Base-by-base conservation (phyloP, 495 filamentous ascomycete genomes). In the Evansstolkia leycettana region DNA sequence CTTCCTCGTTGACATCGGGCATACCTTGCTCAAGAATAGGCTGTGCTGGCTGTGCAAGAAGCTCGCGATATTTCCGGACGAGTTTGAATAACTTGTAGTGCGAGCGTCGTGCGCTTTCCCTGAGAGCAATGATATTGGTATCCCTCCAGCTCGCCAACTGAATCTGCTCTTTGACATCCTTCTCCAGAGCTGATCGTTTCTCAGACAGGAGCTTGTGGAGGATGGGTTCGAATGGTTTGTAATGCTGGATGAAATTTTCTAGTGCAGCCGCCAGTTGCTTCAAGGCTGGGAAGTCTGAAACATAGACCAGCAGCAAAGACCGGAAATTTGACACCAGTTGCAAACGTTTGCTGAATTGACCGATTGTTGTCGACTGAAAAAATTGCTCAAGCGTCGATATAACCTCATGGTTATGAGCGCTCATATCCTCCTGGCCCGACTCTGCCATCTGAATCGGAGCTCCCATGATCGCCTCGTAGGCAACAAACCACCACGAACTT, bases 131-230 rank as follows among this genome's bases (percentile, higher is more conserved):
- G 34, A 99, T 89, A 42, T 94, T 96, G 15, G 81, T 94, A 45
- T 96, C 92, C 49, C 92, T 90, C 92, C 92, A 96, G 50, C 83
- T 93, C 1, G 85, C 84, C 38, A 96, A 57, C 19, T 88, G 69
- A 14, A 96, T 68, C 18, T 94, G 78, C 41, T 94, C 82, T 44
- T 81, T 83, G 67, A 96, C 80, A 31, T 83, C 71, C 51, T 84
- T 92, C 51, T 94, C 87, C 7, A 94, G 63, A 3, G 68, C 61
- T 1, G 58, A 57, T 36, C 84, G 67, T 16, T 76, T 80, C 28
- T 76, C 68, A 15, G 49, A 60, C 33, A 95, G 63, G 2, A 62
- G 43, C 41, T 84, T 76, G 16, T 62, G 51, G 3, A 86, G 73
- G 10, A 70, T 55, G 28, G 69, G 55, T 48, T 76, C 69, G 49